A percentile compares a stretch with the other conserved stretches of the same genome.
Conservation (phyloP, 371 early-diverging fungal species). For the Mucor ambiguus region DNA sequence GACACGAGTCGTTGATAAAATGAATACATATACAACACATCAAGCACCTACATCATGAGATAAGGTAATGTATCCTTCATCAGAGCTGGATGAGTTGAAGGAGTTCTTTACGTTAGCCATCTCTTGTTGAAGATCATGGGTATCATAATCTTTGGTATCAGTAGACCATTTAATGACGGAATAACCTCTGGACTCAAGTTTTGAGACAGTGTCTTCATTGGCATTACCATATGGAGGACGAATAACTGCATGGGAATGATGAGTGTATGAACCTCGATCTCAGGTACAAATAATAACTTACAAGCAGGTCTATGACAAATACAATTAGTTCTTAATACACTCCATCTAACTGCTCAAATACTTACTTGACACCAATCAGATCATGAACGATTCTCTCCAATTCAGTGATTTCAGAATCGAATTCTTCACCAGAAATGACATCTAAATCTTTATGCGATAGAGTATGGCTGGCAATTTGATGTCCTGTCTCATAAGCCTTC, state of each 20-base stretch:
- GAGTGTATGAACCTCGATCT: background rate
- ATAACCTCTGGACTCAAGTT: conserved; percentile 42
- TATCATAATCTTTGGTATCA: conserved; percentile 55
- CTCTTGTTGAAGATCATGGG: conserved; percentile 27
- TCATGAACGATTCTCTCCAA: conserved; percentile 30
- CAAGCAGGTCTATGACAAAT: conserved; percentile 34
- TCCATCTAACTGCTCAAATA: background rate
- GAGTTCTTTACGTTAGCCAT: conserved; percentile 10
- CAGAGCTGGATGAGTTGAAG: background rate
- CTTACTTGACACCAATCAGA: conserved; percentile 32
- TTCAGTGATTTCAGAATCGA: conserved; percentile 30
- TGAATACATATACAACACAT: background rate
- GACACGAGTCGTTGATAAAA: background rate
- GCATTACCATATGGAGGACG: conserved; percentile 53
- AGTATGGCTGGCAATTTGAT: conserved; percentile 64
- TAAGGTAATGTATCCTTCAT: conserved; percentile 26
- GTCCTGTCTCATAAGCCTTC: conserved; percentile 40
- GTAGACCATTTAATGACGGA: conserved; percentile 57
- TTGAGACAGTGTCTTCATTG: conserved; percentile 20
- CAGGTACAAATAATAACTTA: conserved; percentile 18
- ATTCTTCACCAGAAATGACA: conserved; percentile 17
- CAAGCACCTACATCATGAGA: conserved; percentile 30
- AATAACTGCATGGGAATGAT: conserved; percentile 32
- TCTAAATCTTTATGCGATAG: conserved; percentile 51
- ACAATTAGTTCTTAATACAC: background rate